Evolutionary conservation across 2,329 filamentous ascomycete species (phyloP).

Genomic region (Neurospora sp.): DNA sequence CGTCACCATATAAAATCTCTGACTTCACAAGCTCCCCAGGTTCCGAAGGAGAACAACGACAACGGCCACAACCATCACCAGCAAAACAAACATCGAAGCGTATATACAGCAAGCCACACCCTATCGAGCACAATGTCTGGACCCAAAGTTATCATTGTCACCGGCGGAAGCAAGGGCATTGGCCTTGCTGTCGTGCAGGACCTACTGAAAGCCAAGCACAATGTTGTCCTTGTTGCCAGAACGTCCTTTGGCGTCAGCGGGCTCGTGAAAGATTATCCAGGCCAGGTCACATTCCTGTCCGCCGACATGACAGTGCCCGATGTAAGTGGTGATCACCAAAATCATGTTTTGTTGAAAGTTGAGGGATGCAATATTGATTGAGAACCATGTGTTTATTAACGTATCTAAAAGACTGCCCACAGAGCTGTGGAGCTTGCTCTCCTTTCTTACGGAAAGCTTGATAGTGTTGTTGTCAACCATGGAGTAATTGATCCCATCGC

Average conservation of each 20-base stretch:
- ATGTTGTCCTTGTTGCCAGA: constrained; percentile 49
- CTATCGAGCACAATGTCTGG: constrained; percentile 16
- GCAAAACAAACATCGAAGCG: not conserved
- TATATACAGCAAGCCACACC: not conserved
- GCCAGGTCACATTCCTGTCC: constrained; percentile 45
- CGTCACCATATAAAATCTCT: not conserved
- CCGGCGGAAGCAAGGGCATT: constrained; percentile 54
- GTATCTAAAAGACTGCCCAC: constrained; percentile 36
- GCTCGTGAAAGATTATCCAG: constrained; percentile 41
- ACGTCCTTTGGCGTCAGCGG: constrained; percentile 38
- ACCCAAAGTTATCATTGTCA: constrained; percentile 62
- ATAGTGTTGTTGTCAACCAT: constrained; percentile 83
- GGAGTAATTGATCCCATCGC: constrained; percentile 69
- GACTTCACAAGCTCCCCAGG: not conserved
- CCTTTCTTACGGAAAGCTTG: constrained; percentile 59
- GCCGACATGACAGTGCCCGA: constrained; percentile 45
- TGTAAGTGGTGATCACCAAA: constrained; percentile 22
- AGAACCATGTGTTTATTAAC: constrained; percentile 2
- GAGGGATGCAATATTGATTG: not conserved
- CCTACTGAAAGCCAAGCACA: constrained; percentile 44
- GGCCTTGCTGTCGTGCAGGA: constrained; percentile 45
- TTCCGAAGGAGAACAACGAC: not conserved
- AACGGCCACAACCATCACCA: not conserved
- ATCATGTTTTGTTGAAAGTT: not conserved
- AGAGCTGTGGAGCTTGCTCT: constrained; percentile 57